Evolutionary conservation across 2,329 filamentous ascomycete genomes (phyloP), one percentile per base, ranked within the genome.

Genomic region (Endothia cerciana): DNA sequence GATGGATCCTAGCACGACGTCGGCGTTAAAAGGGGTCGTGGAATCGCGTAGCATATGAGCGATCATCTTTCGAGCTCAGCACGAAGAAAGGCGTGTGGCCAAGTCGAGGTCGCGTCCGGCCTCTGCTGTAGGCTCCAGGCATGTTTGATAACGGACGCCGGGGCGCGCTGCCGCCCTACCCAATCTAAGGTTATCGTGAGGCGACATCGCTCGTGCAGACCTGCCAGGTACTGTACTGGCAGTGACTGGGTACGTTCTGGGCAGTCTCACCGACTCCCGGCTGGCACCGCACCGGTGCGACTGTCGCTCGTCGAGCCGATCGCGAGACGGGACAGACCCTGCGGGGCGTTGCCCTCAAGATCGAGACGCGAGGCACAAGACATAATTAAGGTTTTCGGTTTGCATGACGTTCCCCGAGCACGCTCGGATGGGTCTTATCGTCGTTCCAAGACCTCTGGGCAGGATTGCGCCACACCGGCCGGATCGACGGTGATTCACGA

Each of bases 141-240:
- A 47, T 15, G 45, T 25, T 13, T 47, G 45, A 25, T 25, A n/a
- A 49, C 10, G 15, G 41, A 45, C 15, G 47, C 28, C 28, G 47
- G 25, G 47, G 28, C 13, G 47, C 15, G 5, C 8, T 8, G 25
- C 45, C 6, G 22, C 43, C 7, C 43, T 25, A 51, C 47, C 47
- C 28, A 55, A 61, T 45, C 47, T 61, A 61, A 61, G 59, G n/a
- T 61, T 51, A 51, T 61, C 45, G 45, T 61, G 33, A 40, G 28
- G 17, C 45, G n/a, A 10, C 22, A 36, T 55, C 51, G 51, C 51
- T n/a, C 30, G 19, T 28, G 28, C 51, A 19, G 51, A 22, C 51
- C 51, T 28, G 51, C 30, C 33, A 7, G 33, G 33, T 36, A 36
- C 33, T 36, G 33, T 36, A 7, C 33, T 36, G 33, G 10, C 6